Evolutionary conservation across 495 filamentous ascomycete genomes (phyloP), one percentile per base, ranked within the genome.

Genomic region (Aspergillus bertholletiae): DNA sequence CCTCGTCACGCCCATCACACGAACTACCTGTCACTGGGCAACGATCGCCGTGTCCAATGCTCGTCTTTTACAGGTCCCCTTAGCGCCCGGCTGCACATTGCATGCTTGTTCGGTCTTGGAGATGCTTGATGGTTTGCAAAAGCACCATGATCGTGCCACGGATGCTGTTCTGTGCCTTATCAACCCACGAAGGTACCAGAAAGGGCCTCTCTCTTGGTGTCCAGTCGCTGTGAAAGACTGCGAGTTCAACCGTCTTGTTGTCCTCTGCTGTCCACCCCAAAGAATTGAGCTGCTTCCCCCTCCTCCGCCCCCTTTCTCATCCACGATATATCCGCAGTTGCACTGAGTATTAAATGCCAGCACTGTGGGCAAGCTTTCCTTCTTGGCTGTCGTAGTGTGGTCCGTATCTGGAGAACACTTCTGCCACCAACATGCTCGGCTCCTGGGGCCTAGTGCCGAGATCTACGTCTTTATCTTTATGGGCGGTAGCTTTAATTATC

Each of bases 1-100:
- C 62, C 59, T 39, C 45, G 44, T 67, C 66, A 62, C 63, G 49
- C 60, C 61, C 58, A 51, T 69, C 65, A 64, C 68, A 21, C 23
- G 20, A 52, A 35, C 17, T 11, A 18, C 7, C 49, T 21, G 23
- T 32, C 37, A 53, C 24, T 52, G 54, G 53, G 35, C 57, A 30
- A 61, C 56, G 51, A 43, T 55, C 3, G 28, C 22, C 24, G 46
- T 26, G 22, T 49, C 46, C n/a, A 1, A 23, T 35, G 13, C 26
- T 48, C 26, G 26, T 18, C 26, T 55, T 15, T 39, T 30, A 57
- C 28, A 50, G 49, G 43, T 18, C 22, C 45, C 27, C 46, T 54
- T 54, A 51, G 56, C 56, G 56, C 56, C 50, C 54, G n/a, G 47
- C 28, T 32, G 24, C 28, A 35, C 39, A 43, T 18, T 43, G 39